These are phyloP conservation scores for Colletotrichum viniferum DNA, from an alignment of 2,329 filamentous ascomycete species.

Conservation along the genomic window DNA sequence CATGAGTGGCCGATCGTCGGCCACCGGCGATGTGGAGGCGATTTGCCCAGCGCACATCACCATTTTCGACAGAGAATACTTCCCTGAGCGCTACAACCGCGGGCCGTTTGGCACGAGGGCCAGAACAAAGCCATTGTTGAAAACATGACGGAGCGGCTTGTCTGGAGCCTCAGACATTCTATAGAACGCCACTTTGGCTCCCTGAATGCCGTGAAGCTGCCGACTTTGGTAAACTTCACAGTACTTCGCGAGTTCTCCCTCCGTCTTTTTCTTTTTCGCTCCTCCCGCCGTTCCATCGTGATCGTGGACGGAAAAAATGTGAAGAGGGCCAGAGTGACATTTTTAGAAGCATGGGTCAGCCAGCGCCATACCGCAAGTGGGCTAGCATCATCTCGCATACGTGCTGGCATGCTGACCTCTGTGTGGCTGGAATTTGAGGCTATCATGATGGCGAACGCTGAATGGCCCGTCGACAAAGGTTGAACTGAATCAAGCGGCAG, in stretches of 20 bases:
- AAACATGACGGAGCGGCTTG: background rate
- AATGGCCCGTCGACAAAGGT: constrained; percentile 6
- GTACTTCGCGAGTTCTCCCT: background rate
- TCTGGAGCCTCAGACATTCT: background rate
- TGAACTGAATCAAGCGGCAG: background rate
- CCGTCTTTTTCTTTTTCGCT: background rate
- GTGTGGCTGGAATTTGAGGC: constrained; percentile 17
- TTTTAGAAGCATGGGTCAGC: background rate
- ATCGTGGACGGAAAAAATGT: background rate
- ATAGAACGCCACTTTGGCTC: background rate
- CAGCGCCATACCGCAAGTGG: constrained; percentile 6
- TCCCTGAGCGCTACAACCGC: background rate
- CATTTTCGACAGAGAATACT: background rate
- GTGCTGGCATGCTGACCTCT: background rate
- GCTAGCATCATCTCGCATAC: background rate
- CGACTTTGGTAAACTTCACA: background rate
- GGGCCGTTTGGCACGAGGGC: background rate
- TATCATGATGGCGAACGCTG: background rate
- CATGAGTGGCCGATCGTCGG: background rate
- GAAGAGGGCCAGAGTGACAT: background rate
- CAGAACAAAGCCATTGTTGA: constrained; percentile 8
- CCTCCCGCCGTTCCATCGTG: background rate
- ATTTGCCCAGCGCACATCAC: background rate
- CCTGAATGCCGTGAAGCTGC: background rate
- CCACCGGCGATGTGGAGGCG: background rate